Conservation (phyloP, 2,329 filamentous ascomycete genomes). For the Aspergillus versicolor region DNA sequence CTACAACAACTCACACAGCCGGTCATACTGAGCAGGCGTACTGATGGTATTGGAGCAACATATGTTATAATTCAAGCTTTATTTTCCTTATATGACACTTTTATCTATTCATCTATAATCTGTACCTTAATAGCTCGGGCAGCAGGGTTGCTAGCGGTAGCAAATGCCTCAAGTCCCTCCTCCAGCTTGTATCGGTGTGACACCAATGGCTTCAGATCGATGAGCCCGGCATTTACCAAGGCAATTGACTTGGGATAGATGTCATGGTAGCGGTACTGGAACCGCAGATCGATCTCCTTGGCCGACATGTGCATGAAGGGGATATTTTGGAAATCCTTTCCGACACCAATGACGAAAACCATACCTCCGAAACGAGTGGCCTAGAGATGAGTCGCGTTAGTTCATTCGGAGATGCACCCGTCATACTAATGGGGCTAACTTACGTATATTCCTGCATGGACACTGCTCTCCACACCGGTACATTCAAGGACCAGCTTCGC, state of each 20-base stretch:
- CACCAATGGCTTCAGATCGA: slow-evolving; percentile 40
- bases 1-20: neutral
- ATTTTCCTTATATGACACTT: neutral
- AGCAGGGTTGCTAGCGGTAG: slow-evolving; percentile 35
- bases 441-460: slow-evolving; percentile 22
- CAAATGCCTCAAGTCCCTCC: slow-evolving; percentile 38
- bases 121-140: slow-evolving; percentile 36
- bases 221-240: slow-evolving; percentile 34
- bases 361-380: slow-evolving; percentile 20
- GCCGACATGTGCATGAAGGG: slow-evolving; percentile 23
- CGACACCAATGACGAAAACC: slow-evolving; percentile 21
- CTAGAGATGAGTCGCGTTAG: slow-evolving; percentile 4
- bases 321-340: slow-evolving; percentile 22
- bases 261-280: slow-evolving; percentile 22
- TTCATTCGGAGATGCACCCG: neutral
- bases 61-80: neutral
- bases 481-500: slow-evolving; percentile 22
- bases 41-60: neutral
- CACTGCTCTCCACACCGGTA: slow-evolving; percentile 20
- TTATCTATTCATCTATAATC: slow-evolving; percentile 19
- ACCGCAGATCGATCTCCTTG: slow-evolving; percentile 19
- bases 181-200: slow-evolving; percentile 39
- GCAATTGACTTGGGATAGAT: slow-evolving; percentile 24
- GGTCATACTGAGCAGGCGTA: neutral
- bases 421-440: neutral